A percentile compares a stretch with the other conserved stretches of the same genome.
Evolutionary conservation across 2,329 filamentous ascomycete species (phyloP).

Genomic region (Albifimbria verrucaria): DNA sequence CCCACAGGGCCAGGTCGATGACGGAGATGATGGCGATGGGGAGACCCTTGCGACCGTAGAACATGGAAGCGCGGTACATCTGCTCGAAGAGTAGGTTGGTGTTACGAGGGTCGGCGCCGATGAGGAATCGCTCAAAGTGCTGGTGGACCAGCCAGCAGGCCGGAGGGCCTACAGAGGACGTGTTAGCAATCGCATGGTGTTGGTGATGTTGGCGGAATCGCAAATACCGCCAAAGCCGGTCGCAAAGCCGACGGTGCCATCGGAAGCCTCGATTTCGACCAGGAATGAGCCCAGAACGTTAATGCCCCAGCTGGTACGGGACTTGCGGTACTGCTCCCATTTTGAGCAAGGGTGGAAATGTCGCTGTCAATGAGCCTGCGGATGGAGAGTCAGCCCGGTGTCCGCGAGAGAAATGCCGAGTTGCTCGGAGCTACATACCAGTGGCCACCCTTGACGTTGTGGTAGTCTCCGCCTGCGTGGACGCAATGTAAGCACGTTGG

Average conservation of each 20-base stretch:
- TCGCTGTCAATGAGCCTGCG: conserved; percentile 85
- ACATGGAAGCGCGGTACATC: conserved; percentile 95
- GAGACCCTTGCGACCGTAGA: conserved; percentile 91
- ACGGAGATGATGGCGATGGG: conserved; percentile 90
- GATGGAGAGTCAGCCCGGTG: conserved; percentile 1
- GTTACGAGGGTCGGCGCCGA: conserved; percentile 85
- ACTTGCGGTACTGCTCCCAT: conserved; percentile 85
- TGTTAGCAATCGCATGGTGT: neutral
- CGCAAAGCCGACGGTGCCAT: conserved; percentile 91
- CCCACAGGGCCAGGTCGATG: conserved; percentile 90
- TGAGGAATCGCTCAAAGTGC: conserved; percentile 88
- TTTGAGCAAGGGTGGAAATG: conserved; percentile 91
- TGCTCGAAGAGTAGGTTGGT: conserved; percentile 92
- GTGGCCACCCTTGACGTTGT: conserved; percentile 78
- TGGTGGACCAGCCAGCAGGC: conserved; percentile 92
- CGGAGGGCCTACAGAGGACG: conserved; percentile 68
- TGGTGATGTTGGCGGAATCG: neutral
- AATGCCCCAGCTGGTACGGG: conserved; percentile 90
- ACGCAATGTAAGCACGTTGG: neutral
- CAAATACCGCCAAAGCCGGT: conserved; percentile 79
- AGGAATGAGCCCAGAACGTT: conserved; percentile 92
- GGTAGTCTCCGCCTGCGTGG: conserved; percentile 75
- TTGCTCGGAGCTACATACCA: conserved; percentile 45
- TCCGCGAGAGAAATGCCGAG: neutral
- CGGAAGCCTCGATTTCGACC: conserved; percentile 81